phyloP scores from a whole-genome alignment of 2,329 filamentous ascomycete species.

The Pyrenochaeta sp. region DNA sequence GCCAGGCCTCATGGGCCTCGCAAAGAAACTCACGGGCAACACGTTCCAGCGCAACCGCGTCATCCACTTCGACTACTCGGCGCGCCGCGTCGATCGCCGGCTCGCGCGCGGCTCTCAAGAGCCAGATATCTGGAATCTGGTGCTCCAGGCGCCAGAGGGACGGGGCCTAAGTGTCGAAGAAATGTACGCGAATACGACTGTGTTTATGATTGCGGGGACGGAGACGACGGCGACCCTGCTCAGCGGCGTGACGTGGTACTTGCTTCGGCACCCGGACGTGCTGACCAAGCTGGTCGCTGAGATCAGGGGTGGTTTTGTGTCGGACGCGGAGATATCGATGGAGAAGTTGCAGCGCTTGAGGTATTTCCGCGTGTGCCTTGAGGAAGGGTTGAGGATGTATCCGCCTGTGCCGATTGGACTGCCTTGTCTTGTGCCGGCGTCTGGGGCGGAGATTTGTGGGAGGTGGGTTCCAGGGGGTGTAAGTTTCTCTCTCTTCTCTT shows the following conservation, averaged over 20 bases:
- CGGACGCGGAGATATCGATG: background rate
- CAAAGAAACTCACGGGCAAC: too few species aligned
- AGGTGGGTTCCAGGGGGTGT: too few species aligned
- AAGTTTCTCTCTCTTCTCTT: too few species aligned
- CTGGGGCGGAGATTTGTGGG: too few species aligned
- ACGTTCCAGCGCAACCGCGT: too few species aligned
- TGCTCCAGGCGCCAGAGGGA: too few species aligned
- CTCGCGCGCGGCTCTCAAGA: too few species aligned
- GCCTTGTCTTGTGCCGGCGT: background rate
- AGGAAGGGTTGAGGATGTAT: background rate
- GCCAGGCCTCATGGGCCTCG: too few species aligned
- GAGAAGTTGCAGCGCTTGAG: background rate
- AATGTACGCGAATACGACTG: slow-evolving; percentile 1
- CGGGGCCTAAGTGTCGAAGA: too few species aligned
- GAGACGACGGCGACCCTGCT: background rate
- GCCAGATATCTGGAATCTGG: too few species aligned
- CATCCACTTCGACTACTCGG: too few species aligned
- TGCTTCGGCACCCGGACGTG: background rate
- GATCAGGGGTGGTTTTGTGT: background rate
- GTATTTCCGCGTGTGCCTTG: background rate
- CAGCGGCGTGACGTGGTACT: background rate
- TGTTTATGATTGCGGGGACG: background rate
- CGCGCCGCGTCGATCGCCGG: too few species aligned
- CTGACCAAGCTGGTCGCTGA: background rate
- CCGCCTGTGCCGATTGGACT: background rate